Evolutionary conservation across 78 protist genomes (phyloP).

Genomic region (Dictyostelium brefeldianum): DNA sequence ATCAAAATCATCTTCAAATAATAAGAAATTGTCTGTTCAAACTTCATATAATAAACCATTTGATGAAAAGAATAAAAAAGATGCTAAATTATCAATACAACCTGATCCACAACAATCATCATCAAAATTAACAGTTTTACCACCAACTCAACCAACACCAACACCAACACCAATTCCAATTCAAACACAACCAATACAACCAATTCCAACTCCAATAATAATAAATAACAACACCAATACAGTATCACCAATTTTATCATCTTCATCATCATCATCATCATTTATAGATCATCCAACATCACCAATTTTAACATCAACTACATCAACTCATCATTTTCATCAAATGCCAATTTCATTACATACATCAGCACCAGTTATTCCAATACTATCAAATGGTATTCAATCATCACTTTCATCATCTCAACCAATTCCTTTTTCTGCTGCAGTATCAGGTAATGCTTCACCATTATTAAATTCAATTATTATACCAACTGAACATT

Average conservation of each 20-base stretch:
- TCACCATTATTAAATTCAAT: background rate
- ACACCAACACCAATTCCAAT: background rate
- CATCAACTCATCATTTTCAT: constrained; percentile 5
- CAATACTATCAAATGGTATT: background rate
- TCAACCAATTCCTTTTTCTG: constrained; percentile 28
- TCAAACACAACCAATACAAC: background rate
- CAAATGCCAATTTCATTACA: constrained; percentile 23
- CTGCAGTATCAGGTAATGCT: background rate
- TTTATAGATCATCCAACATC: background rate
- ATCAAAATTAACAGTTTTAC: background rate
- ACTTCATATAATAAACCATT: constrained; percentile 28
- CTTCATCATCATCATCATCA: background rate
- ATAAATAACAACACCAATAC: background rate
- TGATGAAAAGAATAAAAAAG: constrained; percentile 19
- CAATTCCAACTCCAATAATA: background rate
- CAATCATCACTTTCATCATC: background rate
- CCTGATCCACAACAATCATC: background rate
- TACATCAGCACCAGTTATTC: background rate
- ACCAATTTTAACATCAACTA: background rate
- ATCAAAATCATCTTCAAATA: background rate
- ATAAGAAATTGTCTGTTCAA: constrained; percentile 59
- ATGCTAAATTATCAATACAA: constrained; percentile 46
- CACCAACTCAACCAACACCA: background rate
- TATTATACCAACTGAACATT: constrained; percentile 16
- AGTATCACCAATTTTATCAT: background rate